Evolutionary conservation across 2,329 filamentous ascomycete genomes (phyloP).

Genomic region (Cordyceps fumosorosea): DNA sequence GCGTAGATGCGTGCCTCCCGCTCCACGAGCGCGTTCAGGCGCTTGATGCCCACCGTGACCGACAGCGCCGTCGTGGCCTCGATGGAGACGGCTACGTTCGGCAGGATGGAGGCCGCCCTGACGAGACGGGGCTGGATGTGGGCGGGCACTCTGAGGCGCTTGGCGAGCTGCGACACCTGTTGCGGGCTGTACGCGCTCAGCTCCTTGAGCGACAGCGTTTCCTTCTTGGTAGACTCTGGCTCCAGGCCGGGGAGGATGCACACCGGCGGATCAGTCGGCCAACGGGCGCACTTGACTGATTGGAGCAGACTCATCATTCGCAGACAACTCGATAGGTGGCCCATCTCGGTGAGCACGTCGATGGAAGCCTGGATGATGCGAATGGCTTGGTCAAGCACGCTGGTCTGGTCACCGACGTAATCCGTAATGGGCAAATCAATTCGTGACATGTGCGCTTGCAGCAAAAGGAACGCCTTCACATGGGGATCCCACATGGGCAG

Average conservation of each 20-base stretch:
- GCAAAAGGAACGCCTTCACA: conserved; percentile 87
- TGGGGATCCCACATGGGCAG: conserved; percentile 98
- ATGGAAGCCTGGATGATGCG: conserved; percentile 95
- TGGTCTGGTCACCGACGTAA: conserved; percentile 89
- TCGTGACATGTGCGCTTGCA: conserved; percentile 92
- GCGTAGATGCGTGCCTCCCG: conserved; percentile 73
- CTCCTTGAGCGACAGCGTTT: conserved; percentile 38
- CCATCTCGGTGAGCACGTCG: conserved; percentile 88
- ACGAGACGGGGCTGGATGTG: conserved; percentile 40
- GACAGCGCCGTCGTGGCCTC: conserved; percentile 54
- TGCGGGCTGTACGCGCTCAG: conserved; percentile 22
- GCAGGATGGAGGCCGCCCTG: conserved; percentile 60
- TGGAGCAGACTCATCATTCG: conserved; percentile 83
- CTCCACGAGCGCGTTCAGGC: conserved; percentile 60
- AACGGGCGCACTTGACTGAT: conserved; percentile 85
- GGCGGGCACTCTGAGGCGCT: conserved; percentile 43
- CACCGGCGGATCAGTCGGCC: conserved; percentile 75
- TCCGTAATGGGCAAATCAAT: conserved; percentile 91
- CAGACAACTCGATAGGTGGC: conserved; percentile 67
- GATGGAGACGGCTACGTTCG: conserved; percentile 59
- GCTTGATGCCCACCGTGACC: conserved; percentile 56
- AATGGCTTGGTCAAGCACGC: conserved; percentile 89
- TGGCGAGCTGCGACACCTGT: conserved; percentile 38
- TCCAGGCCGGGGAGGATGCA: conserved; percentile 73
- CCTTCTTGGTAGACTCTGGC: conserved; percentile 33